phyloP scores from a whole-genome alignment of 345 rosid species.

The Kernera saxatilis region DNA sequence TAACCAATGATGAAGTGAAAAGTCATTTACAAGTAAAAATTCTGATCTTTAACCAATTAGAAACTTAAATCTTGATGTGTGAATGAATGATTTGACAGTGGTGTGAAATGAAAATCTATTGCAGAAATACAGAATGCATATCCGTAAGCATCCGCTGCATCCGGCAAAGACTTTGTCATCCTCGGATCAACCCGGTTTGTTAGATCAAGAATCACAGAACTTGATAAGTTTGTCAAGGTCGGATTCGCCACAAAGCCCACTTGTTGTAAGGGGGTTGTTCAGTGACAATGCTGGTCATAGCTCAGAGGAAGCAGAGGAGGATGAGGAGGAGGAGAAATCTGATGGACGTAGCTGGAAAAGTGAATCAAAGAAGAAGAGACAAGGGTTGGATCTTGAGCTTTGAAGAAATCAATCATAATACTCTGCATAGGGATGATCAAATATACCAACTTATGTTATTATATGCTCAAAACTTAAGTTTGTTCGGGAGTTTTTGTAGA shows the following conservation, averaged over 20 bases:
- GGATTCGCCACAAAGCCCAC: slow-evolving; percentile 60
- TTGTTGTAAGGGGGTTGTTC: slow-evolving; percentile 39
- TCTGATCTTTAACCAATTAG: not conserved
- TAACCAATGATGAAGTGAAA: slow-evolving; percentile 89
- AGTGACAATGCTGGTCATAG: slow-evolving; percentile 40
- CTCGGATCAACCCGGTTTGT: slow-evolving; percentile 30
- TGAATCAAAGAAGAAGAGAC: slow-evolving; percentile 18
- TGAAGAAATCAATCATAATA: slow-evolving; percentile 1
- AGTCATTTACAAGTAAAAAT: slow-evolving; percentile 76
- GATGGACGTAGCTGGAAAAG: slow-evolving; percentile 49
- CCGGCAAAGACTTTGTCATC: slow-evolving; percentile 31
- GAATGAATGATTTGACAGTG: not conserved
- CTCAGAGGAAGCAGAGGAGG: slow-evolving; percentile 33
- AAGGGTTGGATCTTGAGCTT: slow-evolving; percentile 25
- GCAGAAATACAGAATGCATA: slow-evolving; percentile 82
- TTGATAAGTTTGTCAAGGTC: slow-evolving; percentile 37
- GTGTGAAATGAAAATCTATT: not conserved
- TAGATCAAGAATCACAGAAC: slow-evolving; percentile 34
- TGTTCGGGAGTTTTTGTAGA: slow-evolving; percentile 27
- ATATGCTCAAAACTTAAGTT: slow-evolving; percentile 9
- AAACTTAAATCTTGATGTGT: not conserved
- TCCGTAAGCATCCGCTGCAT: slow-evolving; percentile 43
- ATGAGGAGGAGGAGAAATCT: slow-evolving; percentile 46
- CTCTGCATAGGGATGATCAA: slow-evolving; percentile 8
- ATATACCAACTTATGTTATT: slow-evolving; percentile 10